Base-by-base conservation (phyloP, 805 yeast species). In the Phaffomyces opuntiae region DNA sequence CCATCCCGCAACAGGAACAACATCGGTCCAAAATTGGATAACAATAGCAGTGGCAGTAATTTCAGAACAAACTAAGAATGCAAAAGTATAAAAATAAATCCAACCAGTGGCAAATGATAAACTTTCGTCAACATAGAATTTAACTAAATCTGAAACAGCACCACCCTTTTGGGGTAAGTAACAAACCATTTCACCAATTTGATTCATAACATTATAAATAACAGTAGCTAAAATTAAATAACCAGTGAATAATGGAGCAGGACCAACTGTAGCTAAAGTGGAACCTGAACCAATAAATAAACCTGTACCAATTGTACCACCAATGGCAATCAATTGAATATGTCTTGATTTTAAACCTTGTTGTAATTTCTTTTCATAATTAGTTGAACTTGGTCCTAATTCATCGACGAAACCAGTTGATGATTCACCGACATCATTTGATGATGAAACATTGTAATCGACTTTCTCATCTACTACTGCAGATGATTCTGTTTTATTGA, bases 271-370 rank as follows among this genome's bases (percentile, higher is more conserved):
- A 17, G 72, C 53, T 43, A 85, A 64, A 3, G 86, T 75, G 16
- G 73, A 62, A 49, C 87, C 87, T 1, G 88, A 74, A 56, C 88
- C 88, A 33, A 87, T 83, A 50, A 87, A 79, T 43, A 87, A 69
- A 61, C 95, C 96, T 2, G 93, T 82, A 57, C 96, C 96, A 54
- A 87, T 85, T 49, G 83, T 75, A 40, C 91, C 90, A 55, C 93
- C 95, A 48, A 86, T 72, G 40, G 95, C 90, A 66, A 87, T 85
- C 78, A 86, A 74, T 53, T 84, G 87, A 52, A 87, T 68, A 60
- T 87, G 93, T 60, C 91, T 73, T n/a, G 60, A 44, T 73, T 53
- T 87, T 68, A 41, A 79, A 44, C 60, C 61, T 41, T 55, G 53
- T 17, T 58, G 57, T 14, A 58, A 43, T 21, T 50, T 55, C 16